Percentiles rank a stretch among this genome's conserved stretches.
Conservation (phyloP, 371 early-diverging fungal genomes). For the Encephalitozoon cuniculi region DNA sequence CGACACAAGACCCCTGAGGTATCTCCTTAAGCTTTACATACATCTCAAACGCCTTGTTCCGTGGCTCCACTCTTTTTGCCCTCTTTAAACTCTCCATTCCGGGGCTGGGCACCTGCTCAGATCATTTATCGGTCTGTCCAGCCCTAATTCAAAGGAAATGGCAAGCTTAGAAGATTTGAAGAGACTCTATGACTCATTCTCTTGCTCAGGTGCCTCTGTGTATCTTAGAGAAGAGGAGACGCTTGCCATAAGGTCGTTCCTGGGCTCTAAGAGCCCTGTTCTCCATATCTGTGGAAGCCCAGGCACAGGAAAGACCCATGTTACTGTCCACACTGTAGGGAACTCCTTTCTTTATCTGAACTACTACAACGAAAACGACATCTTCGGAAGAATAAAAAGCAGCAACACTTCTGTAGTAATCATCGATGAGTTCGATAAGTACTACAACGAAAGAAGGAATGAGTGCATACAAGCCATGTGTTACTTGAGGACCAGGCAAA, state of each 20-base stretch:
- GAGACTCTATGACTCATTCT: slow-evolving; percentile 8
- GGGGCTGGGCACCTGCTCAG: background rate
- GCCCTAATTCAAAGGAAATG: background rate
- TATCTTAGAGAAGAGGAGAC: slow-evolving; percentile 42
- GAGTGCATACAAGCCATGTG: slow-evolving; percentile 19
- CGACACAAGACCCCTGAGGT: background rate
- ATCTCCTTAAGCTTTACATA: background rate
- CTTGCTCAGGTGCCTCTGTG: background rate
- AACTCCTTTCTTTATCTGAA: slow-evolving; percentile 33
- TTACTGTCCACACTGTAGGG: slow-evolving; percentile 1
- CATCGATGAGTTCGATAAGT: slow-evolving; percentile 58
- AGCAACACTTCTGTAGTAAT: slow-evolving; percentile 15
- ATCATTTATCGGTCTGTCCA: background rate
- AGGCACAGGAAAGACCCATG: slow-evolving; percentile 54
- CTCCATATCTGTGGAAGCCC: slow-evolving; percentile 55
- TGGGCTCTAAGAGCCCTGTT: slow-evolving; percentile 13
- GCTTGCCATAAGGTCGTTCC: slow-evolving; percentile 41
- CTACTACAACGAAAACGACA: slow-evolving; percentile 19
- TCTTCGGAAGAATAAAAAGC: slow-evolving; percentile 1
- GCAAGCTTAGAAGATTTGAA: background rate
- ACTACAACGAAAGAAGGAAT: slow-evolving; percentile 32
- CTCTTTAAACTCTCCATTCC: background rate
- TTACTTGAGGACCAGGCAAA: slow-evolving; percentile 13
- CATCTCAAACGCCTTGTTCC: background rate
- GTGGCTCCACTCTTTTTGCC: background rate